Percentiles rank a stretch among this genome's conserved stretches.
These are phyloP conservation scores for Quercus agrifolia DNA, from an alignment of 306 rosid genomes.

Conservation along the genomic window DNA sequence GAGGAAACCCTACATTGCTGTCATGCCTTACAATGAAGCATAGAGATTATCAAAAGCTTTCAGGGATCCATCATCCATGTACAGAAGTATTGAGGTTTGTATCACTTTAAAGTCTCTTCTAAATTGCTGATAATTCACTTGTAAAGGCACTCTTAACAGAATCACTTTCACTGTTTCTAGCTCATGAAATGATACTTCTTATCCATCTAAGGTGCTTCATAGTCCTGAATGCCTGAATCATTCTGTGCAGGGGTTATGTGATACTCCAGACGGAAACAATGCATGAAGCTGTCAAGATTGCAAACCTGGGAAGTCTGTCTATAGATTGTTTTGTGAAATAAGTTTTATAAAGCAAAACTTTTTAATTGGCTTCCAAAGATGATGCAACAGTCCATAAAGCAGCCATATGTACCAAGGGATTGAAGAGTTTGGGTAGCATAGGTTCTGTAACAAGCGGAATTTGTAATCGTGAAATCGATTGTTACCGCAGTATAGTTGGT, in stretches of 20 bases:
- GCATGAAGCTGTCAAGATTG: background rate
- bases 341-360: background rate
- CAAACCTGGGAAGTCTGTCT: background rate
- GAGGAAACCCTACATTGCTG: conserved; percentile 28
- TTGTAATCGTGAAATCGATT: background rate
- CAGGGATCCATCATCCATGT: conserved; percentile 12
- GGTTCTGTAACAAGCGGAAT: background rate
- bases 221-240: background rate
- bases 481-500: background rate
- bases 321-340: background rate
- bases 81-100: conserved; percentile 36
- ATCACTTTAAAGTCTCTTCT: conserved; percentile 12
- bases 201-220: background rate
- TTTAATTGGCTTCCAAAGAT: background rate
- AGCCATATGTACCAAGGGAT: background rate
- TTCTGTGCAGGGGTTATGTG: background rate
- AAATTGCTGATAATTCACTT: background rate
- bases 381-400: background rate
- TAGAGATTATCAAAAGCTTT: conserved; percentile 24
- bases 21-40: conserved; percentile 28
- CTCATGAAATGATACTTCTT: background rate
- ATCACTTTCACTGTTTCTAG: background rate
- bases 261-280: background rate
- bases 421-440: background rate
- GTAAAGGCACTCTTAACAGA: background rate